These are phyloP conservation scores for Rhodotorula graminis DNA, from an alignment of 768 basidiomycete species.

Conservation along the genomic window DNA sequence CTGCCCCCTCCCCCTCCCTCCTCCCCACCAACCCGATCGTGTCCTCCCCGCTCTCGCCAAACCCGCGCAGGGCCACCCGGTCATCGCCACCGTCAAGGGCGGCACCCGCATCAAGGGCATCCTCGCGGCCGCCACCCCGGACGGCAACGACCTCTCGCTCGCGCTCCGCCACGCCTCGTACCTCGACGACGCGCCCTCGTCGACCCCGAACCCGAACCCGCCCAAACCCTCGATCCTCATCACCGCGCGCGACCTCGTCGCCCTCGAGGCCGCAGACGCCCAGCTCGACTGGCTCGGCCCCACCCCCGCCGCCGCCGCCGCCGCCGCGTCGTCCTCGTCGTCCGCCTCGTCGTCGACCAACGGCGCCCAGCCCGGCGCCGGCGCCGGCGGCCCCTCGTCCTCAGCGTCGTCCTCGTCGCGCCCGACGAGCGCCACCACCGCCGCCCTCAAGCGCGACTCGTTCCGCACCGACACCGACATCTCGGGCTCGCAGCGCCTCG, in stretches of 20 bases:
- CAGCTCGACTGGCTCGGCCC: conserved; percentile 16
- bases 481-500: conserved; percentile 28
- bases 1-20: too few relatives aligned
- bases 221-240: conserved; percentile 38
- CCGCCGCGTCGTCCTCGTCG: too few relatives aligned
- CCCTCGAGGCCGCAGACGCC: conserved; percentile 36
- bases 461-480: conserved; percentile 47
- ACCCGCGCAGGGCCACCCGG: conserved; percentile 33
- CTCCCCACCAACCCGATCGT: too few relatives aligned
- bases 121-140: conserved; percentile 34
- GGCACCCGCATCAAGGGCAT: conserved; percentile 35
- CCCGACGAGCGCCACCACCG: neutral
- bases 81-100: conserved; percentile 33
- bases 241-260: conserved; percentile 33
- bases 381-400: too few relatives aligned
- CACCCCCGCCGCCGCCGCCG: neutral
- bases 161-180: conserved; percentile 35
- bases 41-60: too few relatives aligned
- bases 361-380: neutral
- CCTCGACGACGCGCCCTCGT: conserved; percentile 5
- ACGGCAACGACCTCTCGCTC: conserved; percentile 37
- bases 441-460: conserved; percentile 6
- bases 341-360: neutral
- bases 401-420: neutral
- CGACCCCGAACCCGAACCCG: neutral